Conservation (phyloP, 768 basidiomycete genomes). For the Podaxis carcinomalis region DNA sequence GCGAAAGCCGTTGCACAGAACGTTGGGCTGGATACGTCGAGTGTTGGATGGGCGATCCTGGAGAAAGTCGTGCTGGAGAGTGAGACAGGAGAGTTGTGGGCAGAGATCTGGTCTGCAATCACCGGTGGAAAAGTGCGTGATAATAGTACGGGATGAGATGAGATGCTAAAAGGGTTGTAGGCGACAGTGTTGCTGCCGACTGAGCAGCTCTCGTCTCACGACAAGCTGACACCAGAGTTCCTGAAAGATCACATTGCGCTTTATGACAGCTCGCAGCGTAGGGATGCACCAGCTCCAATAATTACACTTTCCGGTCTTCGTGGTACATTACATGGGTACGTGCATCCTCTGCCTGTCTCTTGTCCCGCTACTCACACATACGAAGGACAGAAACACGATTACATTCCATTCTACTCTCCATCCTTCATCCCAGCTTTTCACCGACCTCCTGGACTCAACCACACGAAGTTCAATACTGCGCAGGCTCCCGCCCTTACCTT, state of each 20-base stretch:
- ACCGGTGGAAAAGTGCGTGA: constrained; percentile 59
- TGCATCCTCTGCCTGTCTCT: constrained; percentile 8
- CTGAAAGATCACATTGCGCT: constrained; percentile 81
- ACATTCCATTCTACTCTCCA: constrained; percentile 41
- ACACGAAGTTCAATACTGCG: constrained; percentile 28
- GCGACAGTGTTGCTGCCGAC: constrained; percentile 78
- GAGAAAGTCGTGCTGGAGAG: constrained; percentile 56
- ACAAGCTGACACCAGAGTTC: constrained; percentile 66
- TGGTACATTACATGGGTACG: constrained; percentile 62
- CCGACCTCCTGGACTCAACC: constrained; percentile 31
- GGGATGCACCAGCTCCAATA: constrained; percentile 35
- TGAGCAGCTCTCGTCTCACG: constrained; percentile 47
- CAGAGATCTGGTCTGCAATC: constrained; percentile 61
- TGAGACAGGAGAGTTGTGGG: constrained; percentile 62
- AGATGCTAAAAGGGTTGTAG: constrained; percentile 32
- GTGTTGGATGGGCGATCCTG: constrained; percentile 71
- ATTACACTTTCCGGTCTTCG: constrained; percentile 83
- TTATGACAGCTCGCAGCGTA: constrained; percentile 46
- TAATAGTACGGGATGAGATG: constrained; percentile 17
- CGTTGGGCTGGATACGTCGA: constrained; percentile 55
- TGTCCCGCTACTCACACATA: constrained; percentile 3
- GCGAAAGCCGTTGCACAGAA: constrained; percentile 69
- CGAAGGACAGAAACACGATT: constrained; percentile 30
- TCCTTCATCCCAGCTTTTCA: constrained; percentile 36
- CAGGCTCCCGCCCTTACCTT: constrained; percentile 54